Base-by-base conservation (phyloP, 208 protist species). In the Leishmania major region DNA sequence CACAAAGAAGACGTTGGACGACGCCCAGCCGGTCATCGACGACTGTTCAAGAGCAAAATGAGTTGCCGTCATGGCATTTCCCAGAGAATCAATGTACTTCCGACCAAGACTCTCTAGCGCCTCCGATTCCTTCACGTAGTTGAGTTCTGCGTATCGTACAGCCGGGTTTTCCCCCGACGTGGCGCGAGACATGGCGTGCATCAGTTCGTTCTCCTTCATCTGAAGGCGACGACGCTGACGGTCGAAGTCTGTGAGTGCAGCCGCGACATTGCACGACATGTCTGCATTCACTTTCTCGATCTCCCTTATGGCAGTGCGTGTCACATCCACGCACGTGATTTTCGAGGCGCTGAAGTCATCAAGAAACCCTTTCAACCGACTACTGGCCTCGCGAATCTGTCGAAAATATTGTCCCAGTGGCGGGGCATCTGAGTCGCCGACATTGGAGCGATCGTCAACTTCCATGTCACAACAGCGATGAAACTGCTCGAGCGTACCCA, bases 1-100 rank as follows among this genome's bases (percentile, higher is more conserved):
- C 25, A 88, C 71, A 83, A 95, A 92, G 59, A 95, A 91, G 10
- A 95, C 88, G 78, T 95, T 95, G 19, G 82, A 86, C 28, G 92
- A 85, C 1, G 90, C 78, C 92, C 92, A 95, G 35, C 89, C 89
- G 2, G 88, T 86, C 92, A 95, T 93, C 4, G 89, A 93, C 8
- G 90, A 90, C 64, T 94, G 90, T 80, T 95, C 92, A 49, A 95
- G 78, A 2, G 87, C 89, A 77, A 92, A 95, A 25, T 79, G 85
- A 19, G 88, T 92, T 19, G 77, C 74, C 5, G 76, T 66, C 89
- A 94, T 95, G 28, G 88, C 85, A 40, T 70, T 45, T 45, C 76
- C 83, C 31, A 94, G 70, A 35, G 86, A 78, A 17, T 83, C 76
- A 3, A 93, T 83, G 77, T 95, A 93, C 28, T 80, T 53, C 72